A percentile compares a stretch with the other conserved stretches of the same genome.
These are phyloP conservation scores for Daldinia childiae DNA, from an alignment of 495 filamentous ascomycete genomes.

Conservation along the genomic window DNA sequence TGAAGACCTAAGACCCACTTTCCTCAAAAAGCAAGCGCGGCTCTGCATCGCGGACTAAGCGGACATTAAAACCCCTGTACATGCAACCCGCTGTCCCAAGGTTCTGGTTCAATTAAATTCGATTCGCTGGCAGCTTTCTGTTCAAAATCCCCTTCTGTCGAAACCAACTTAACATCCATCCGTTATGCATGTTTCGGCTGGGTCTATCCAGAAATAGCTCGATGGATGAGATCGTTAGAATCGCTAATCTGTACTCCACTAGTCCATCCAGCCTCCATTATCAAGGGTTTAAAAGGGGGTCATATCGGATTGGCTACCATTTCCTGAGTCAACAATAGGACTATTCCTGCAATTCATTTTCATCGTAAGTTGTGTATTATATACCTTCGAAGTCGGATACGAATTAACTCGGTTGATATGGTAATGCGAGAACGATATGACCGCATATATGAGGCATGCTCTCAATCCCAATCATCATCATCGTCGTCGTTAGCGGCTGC, in stretches of 20 bases:
- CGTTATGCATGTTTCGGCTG: neutral
- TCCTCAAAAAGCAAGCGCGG: slow-evolving; percentile 19
- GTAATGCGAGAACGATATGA: neutral
- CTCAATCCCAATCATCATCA: slow-evolving; percentile 84
- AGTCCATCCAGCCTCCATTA: neutral
- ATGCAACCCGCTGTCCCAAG: slow-evolving; percentile 15
- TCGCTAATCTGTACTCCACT: neutral
- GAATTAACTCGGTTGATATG: neutral
- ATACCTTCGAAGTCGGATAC: slow-evolving; percentile 7
- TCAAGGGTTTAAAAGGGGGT: neutral
- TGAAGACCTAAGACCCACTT: slow-evolving; percentile 30
- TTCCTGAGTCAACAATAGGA: neutral
- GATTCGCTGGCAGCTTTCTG: slow-evolving; percentile 5
- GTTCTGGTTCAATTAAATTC: slow-evolving; percentile 12
- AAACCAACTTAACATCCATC: neutral
- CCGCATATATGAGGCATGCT: neutral
- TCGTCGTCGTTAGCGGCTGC: slow-evolving; percentile 63
- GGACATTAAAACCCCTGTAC: neutral
- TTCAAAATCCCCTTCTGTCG: neutral
- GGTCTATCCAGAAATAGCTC: neutral
- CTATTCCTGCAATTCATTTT: slow-evolving; percentile 8
- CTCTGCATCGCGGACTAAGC: slow-evolving; percentile 7
- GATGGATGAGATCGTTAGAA: neutral
- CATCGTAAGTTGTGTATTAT: slow-evolving; percentile 8
- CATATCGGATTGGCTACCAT: neutral